Conservation (phyloP, 495 filamentous ascomycete genomes). For the Penicillium psychrofluorescens region DNA sequence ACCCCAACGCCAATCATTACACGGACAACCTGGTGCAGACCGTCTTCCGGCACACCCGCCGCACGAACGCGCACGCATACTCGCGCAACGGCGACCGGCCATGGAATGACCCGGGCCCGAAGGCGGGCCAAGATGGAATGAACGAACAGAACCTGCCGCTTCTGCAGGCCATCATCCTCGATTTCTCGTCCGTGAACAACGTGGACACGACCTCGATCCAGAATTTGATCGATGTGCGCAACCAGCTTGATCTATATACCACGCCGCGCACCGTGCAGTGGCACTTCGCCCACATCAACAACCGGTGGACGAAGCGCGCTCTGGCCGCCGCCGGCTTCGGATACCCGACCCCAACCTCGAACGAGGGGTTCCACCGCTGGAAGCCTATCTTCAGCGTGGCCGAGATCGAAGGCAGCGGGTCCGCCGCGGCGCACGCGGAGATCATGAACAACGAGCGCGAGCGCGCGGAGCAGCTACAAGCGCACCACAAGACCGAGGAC, state of each 20-base stretch:
- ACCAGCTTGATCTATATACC: constrained; percentile 88
- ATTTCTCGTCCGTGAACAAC: constrained; percentile 94
- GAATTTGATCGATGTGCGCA: constrained; percentile 93
- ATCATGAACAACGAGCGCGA: constrained; percentile 54
- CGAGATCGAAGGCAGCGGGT: constrained; percentile 68
- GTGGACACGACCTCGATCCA: constrained; percentile 93
- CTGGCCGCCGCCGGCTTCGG: constrained; percentile 91
- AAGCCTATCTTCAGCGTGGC: constrained; percentile 95
- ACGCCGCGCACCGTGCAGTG: constrained; percentile 83
- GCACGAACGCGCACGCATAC: constrained; percentile 62
- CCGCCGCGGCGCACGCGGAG: constrained; percentile 57
- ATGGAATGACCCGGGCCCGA: constrained; percentile 91
- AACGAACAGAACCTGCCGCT: constrained; percentile 56
- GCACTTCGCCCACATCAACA: constrained; percentile 93
- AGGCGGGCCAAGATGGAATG: constrained; percentile 42
- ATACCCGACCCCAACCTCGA: constrained; percentile 61
- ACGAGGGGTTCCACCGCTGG: constrained; percentile 61
- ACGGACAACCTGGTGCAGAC: constrained; percentile 68
- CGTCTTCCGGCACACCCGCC: constrained; percentile 71
- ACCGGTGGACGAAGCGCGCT: constrained; percentile 95
- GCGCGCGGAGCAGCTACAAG: constrained; percentile 19
- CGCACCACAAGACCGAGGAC: constrained; percentile 19
- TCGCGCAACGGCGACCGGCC: constrained; percentile 72
- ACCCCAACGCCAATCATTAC: constrained; percentile 89
- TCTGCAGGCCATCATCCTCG: constrained; percentile 87